Evolutionary conservation across 176 grass and related monocot genomes (phyloP), one percentile per base, ranked within the genome.

Genomic region (Oryza meyeriana): DNA sequence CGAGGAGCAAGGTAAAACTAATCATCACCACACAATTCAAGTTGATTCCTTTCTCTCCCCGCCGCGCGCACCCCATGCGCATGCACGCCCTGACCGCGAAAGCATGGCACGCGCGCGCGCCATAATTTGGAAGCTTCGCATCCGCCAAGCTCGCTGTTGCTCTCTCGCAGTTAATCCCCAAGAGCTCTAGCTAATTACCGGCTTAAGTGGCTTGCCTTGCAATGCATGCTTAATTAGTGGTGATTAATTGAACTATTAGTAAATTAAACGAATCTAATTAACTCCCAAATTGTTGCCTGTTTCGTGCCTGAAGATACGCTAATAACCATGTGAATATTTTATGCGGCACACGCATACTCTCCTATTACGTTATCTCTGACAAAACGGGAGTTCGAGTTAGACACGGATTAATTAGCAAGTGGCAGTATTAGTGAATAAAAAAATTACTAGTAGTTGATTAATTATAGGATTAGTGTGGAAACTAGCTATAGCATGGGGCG

Each of bases 1-100:
- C 42, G 88, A 88, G 18, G 88, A 90, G 45, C 88, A 82, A 82
- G 88, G 88, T 90, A 85, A 45, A 85, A 31, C 26, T 22, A 69
- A 52, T 65, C 32, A 26, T 1, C 32, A 44, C 41, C 48, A 22
- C 18, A 52, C 48, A 52, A 52, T 17, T 59, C 11, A 59, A 55
- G n/a, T 4, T 47, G 17, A 47, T 47, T 4, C 44, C 44, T 24
- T 4, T 64, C 76, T 18, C 80, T 13, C 29, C 35, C 47, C 11
- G 12, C 42, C 42, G 12, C 12, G 42, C n/a, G n/a, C n/a, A n/a
- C n/a, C n/a, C 42, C 12, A 39, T 70, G 57, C 4, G 59, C 20
- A 3, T 48, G 10, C 57, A 22, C 40, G 8, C 38, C 42, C 3
- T 52, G 83, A 85, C 69, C 40, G 72, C 77, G 82, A 81, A 69